Percentiles rank a stretch among this genome's conserved stretches.
These are phyloP conservation scores for Scytalidium lignicola DNA, from an alignment of 2,329 filamentous ascomycete genomes.

Conservation along the genomic window DNA sequence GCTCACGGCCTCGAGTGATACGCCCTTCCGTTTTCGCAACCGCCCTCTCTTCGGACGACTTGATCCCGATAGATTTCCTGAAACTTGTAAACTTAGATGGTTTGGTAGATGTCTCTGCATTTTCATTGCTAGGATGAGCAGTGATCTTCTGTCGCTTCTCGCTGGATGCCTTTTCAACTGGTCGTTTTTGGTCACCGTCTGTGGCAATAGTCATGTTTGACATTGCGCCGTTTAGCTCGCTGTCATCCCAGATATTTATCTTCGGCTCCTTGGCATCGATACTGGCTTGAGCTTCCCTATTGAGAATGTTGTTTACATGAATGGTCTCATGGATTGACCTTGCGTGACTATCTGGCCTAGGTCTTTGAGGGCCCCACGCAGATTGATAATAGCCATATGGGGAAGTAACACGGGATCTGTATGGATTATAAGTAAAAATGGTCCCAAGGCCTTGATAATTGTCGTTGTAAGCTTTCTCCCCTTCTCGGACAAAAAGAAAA, in stretches of 20 bases:
- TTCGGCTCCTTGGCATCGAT: constrained; percentile 31
- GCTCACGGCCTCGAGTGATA: constrained; percentile 16
- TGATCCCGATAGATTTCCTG: constrained; percentile 34
- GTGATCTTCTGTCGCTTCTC: constrained; percentile 13
- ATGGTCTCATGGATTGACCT: constrained; percentile 31
- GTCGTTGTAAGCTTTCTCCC: constrained; percentile 15
- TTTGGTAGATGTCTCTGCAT: constrained; percentile 16
- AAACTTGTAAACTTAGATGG: constrained; percentile 29
- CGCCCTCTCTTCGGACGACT: constrained; percentile 29
- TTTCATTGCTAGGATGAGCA: constrained; percentile 1
- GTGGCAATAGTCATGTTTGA: constrained; percentile 18
- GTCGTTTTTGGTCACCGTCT: constrained; percentile 1
- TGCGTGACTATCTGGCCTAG: constrained; percentile 28
- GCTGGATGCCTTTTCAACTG: constrained; percentile 11
- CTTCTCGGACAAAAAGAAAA: constrained; percentile 4
- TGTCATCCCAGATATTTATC: constrained; percentile 32
- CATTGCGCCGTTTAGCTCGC: constrained; percentile 26
- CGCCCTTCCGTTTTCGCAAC: constrained; percentile 23
- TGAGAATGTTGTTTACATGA: constrained; percentile 30
- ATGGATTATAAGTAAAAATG: constrained; percentile 31
- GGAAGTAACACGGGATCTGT: constrained; percentile 26
- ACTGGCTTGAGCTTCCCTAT: constrained; percentile 29
- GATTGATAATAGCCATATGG: constrained; percentile 28
- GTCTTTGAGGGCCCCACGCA: constrained; percentile 18
- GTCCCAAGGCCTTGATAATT: constrained; percentile 8